Evolutionary conservation across 345 rosid species (phyloP), one percentile per base, ranked within the genome.

Genomic region (Gossypium stocksii): DNA sequence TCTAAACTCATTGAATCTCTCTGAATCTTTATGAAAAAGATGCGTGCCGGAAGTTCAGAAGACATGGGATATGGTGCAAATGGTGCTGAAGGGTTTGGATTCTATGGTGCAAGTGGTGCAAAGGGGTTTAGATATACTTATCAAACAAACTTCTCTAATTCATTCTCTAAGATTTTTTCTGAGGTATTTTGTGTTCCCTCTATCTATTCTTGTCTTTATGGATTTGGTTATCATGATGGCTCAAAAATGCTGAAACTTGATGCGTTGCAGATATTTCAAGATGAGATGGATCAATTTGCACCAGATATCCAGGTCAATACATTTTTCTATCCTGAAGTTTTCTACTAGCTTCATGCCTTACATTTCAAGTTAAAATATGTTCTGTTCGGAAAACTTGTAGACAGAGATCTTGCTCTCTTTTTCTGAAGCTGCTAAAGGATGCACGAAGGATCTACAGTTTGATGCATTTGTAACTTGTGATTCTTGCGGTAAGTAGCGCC

Each of bases 121-220:
- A 85, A 85, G 79, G 88, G 85, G 49, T 91, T 86, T 72, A 71
- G 86, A 80, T 82, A 83, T 77, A 70, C 90, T 56, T 83, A 82
- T 59, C 81, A 52, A 77, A 80, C 87, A 67, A 81, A 86, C 82
- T 94, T 94, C 90, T 91, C 98, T 59, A 86, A 86, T 83, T 92
- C 98, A 15, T 94, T 94, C 82, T 93, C 84, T 22, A 87, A 91
- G 79, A 85, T 92, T 76, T 92, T 94, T 81, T 89, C 98, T 43
- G 93, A 94, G 97, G 97, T 91, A 83, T 43, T 10, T 10, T 23
- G 23, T 49, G 9, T 49, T 44, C n/a, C 49, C 46, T 25, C n/a
- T 22, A 63, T 78, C 61, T 49, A 14, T 15, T 81, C 25, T 57
- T 22, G 17, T 71, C 63, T 56, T 51, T 19, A 43, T 72, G 61